Percentiles rank a stretch among this genome's conserved stretches.
These are phyloP conservation scores for Nepenthes alata DNA, from an alignment of 179 eudicot genomes.

Conservation along the genomic window DNA sequence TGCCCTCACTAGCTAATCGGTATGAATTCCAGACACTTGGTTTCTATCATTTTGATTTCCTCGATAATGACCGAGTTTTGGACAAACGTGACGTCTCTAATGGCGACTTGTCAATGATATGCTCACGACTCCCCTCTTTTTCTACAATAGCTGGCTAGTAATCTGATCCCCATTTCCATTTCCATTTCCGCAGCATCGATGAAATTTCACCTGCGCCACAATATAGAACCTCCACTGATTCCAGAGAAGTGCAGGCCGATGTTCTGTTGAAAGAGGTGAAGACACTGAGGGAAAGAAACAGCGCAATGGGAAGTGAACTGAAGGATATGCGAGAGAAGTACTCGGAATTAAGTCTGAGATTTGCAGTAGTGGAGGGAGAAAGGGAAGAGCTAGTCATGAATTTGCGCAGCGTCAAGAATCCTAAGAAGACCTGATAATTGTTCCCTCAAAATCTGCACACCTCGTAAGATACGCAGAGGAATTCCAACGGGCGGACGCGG, in stretches of 20 bases:
- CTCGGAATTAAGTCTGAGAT: conserved; percentile 85
- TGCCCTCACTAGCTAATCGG: too few relatives aligned
- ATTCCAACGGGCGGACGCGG: too few relatives aligned
- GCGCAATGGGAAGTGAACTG: conserved; percentile 66
- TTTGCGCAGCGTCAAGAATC: conserved; percentile 58
- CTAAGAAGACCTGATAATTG: conserved; percentile 29
- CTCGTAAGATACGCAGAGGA: too few relatives aligned
- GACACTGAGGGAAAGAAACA: conserved; percentile 51
- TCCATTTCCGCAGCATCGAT: conserved; percentile 15
- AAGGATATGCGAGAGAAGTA: conserved; percentile 92
- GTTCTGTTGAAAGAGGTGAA: conserved; percentile 36
- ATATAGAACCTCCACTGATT: conserved; percentile 9
- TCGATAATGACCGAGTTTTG: too few relatives aligned
- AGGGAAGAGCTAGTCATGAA: conserved; percentile 81
- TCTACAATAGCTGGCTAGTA: background rate
- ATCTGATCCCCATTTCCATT: background rate
- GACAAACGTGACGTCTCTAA: too few relatives aligned
- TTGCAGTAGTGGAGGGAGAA: conserved; percentile 99
- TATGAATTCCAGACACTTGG: too few relatives aligned
- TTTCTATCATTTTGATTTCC: too few relatives aligned
- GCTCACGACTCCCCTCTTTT: too few relatives aligned
- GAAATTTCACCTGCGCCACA: conserved; percentile 16
- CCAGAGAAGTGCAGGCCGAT: conserved; percentile 16
- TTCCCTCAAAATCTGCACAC: too few relatives aligned
- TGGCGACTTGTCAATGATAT: too few relatives aligned